Evolutionary conservation across 768 basidiomycete genomes (phyloP).

Genomic region (Sporobolomyces pararoseus): DNA sequence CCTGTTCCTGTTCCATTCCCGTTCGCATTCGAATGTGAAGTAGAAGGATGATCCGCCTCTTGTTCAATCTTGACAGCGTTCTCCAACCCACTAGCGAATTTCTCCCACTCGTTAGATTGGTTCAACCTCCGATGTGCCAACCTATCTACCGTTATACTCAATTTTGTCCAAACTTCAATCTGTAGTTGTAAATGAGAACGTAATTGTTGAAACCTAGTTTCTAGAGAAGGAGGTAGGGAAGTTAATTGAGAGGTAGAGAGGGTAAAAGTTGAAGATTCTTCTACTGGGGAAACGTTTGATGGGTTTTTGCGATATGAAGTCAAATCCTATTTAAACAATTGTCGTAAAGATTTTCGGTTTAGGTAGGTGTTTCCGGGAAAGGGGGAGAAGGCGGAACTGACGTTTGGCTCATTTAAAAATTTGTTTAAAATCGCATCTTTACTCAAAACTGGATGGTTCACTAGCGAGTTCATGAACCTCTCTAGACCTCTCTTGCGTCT

Average conservation of each 20-base stretch:
- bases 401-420: conserved; percentile 38
- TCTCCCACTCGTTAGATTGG: conserved; percentile 62
- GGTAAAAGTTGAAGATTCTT: conserved; percentile 63
- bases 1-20: background rate
- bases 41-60: too few relatives aligned
- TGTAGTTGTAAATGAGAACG: conserved; percentile 52
- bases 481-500: conserved; percentile 65
- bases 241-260: conserved; percentile 60
- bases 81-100: conserved; percentile 72
- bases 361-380: too few relatives aligned
- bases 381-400: too few relatives aligned
- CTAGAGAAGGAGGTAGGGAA: conserved; percentile 87
- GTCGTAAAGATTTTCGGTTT: too few relatives aligned
- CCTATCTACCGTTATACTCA: conserved; percentile 80
- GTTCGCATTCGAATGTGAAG: too few relatives aligned
- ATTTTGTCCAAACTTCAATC: conserved; percentile 87
- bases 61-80: conserved; percentile 53
- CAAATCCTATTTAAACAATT: conserved; percentile 62
- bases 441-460: conserved; percentile 89
- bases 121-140: conserved; percentile 85
- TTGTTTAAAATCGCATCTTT: conserved; percentile 29
- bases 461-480: conserved; percentile 71
- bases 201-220: conserved; percentile 75
- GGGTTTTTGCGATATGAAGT: conserved; percentile 82
- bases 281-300: conserved; percentile 65